Evolutionary conservation across 2,329 filamentous ascomycete genomes (phyloP), one percentile per base, ranked within the genome.

Genomic region (Xylaria sp.): DNA sequence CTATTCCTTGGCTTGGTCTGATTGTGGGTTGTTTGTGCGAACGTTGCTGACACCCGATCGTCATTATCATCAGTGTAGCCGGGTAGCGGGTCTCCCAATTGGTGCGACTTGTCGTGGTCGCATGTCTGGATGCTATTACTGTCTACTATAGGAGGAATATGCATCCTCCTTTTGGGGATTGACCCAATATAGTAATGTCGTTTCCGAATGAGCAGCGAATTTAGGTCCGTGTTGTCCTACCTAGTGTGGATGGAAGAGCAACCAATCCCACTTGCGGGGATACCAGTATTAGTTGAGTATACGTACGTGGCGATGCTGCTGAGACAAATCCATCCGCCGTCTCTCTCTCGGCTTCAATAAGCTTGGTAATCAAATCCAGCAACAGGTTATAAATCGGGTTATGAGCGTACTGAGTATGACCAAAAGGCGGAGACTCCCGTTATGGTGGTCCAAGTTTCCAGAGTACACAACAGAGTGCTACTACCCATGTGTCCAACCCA

Each of bases 1-100:
- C 66, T 69, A 66, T 69, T 59, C 66, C 62, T 69, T 62, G 62
- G 66, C 61, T 58, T 59, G 53, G 53, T 66, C 57, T 60, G 59
- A 59, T 59, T 35, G 66, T 54, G 47, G 62, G 53, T 58, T 50
- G 53, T 29, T 57, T 62, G 44, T 47, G 37, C 51, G 51, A 66
- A 55, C 13, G 63, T 58, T 62, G 66, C 66, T 66, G 66, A 69
- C 66, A 66, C 58, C 47, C 61, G 63, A 57, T 35, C 29, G 57
- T 58, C 61, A 60, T 60, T 47, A 69, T 61, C 61, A 63, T 55
- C 42, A 61, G 29, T 25, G 50, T 63, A 59, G 16, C 21, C 27
- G n/a, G 59, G 57, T 57, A 58, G 27, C 44, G 21, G n/a, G n/a
- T 44, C 8, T 53, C 54, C 60, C 32, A 48, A 64, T 60, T 47